phyloP scores from a whole-genome alignment of 2,329 filamentous ascomycete species.

The Colletotrichum orbiculare region DNA sequence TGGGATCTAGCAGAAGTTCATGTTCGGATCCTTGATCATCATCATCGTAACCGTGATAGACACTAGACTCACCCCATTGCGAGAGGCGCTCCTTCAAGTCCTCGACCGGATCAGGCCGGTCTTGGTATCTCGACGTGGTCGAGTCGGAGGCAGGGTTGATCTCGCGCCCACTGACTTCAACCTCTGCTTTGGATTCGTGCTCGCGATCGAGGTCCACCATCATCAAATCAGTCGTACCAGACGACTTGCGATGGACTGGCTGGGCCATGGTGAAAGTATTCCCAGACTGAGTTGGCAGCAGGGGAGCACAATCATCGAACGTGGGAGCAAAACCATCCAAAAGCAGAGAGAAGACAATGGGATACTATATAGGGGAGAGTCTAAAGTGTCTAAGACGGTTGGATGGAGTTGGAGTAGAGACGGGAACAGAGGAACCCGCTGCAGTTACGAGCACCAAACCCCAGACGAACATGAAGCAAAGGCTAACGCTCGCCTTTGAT shows the following conservation, averaged over 20 bases:
- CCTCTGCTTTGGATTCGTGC: conserved; percentile 42
- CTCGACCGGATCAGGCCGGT: conserved; percentile 41
- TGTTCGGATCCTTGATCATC: conserved; percentile 63
- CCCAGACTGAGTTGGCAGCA: conserved; percentile 26
- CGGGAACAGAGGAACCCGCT: conserved; percentile 21
- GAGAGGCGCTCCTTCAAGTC: conserved; percentile 51
- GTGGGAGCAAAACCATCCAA: conserved; percentile 7
- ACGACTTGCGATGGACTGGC: conserved; percentile 45
- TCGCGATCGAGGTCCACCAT: conserved; percentile 43
- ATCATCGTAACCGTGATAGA: conserved; percentile 50
- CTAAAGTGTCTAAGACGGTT: conserved; percentile 31
- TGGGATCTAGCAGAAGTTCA: conserved; percentile 67
- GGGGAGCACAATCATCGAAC: conserved; percentile 31
- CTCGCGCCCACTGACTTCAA: conserved; percentile 46
- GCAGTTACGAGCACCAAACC: conserved; percentile 30
- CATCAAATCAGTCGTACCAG: conserved; percentile 43
- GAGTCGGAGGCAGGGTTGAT: conserved; percentile 38
- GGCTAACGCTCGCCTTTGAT: conserved; percentile 20
- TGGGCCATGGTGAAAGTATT: conserved; percentile 45
- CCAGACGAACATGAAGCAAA: conserved; percentile 40
- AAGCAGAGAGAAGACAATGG: conserved; percentile 31
- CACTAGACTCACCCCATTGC: conserved; percentile 54
- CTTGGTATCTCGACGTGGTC: conserved; percentile 35
- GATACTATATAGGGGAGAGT: conserved; percentile 38
- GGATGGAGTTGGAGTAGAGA: conserved; percentile 1